phyloP scores from a whole-genome alignment of 2,329 filamentous ascomycete species.

The Ophiocordyceps camponoti-leonardi region DNA sequence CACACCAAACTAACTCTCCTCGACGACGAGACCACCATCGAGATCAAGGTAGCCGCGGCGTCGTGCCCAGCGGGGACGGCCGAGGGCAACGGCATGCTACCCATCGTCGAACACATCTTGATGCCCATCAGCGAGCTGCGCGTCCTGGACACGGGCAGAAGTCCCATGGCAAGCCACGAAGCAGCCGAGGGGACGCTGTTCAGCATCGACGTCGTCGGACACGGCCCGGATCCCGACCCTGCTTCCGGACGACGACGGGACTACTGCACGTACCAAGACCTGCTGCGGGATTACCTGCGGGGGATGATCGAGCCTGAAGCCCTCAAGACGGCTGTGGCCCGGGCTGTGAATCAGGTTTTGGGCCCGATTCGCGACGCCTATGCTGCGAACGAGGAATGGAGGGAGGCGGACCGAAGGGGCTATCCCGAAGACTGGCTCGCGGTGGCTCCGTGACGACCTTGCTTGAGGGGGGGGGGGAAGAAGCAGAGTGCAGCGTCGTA shows the following conservation, averaged over 20 bases:
- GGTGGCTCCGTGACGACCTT: not conserved
- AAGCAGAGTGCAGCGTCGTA: not conserved
- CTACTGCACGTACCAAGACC: constrained; percentile 1
- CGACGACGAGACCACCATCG: not conserved
- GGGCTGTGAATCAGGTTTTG: not conserved
- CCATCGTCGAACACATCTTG: constrained; percentile 1
- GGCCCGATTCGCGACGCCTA: not conserved
- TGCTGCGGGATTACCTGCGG: not conserved
- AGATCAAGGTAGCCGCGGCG: not conserved
- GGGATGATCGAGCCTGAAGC: not conserved
- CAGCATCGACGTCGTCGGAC: not conserved
- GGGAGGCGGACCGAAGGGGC: not conserved
- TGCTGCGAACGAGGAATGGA: not conserved
- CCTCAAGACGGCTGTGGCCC: not conserved
- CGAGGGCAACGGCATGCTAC: not conserved
- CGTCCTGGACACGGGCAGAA: not conserved
- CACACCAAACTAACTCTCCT: constrained; percentile 1
- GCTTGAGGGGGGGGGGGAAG: not conserved
- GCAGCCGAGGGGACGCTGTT: not conserved
- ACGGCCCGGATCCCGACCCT: not conserved
- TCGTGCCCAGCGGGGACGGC: not conserved
- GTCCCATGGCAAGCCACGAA: not conserved
- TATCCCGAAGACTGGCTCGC: not conserved
- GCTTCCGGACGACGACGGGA: not conserved
- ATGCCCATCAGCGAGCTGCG: not conserved